A percentile compares a stretch with the other conserved stretches of the same genome.
Conservation (phyloP, 371 early-diverging fungal genomes). For the Catenaria anguillulae region DNA sequence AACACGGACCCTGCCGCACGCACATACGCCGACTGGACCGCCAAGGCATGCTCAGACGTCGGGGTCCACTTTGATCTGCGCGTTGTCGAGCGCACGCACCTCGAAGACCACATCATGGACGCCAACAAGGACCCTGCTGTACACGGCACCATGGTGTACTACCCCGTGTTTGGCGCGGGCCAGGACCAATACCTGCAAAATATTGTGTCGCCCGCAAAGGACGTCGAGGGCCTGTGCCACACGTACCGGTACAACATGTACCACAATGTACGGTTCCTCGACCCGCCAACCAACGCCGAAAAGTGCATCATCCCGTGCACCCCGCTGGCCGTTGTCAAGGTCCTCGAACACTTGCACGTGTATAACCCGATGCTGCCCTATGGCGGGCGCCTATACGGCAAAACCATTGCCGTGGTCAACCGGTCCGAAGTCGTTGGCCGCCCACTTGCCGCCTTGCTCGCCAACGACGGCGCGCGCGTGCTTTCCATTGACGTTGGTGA, state of each 20-base stretch:
- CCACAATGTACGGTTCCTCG: conserved; percentile 83
- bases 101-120: conserved; percentile 67
- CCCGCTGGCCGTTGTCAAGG: conserved; percentile 80
- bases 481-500: conserved; percentile 84
- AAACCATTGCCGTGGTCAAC: conserved; percentile 82
- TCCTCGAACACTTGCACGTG: conserved; percentile 75
- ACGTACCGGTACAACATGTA: conserved; percentile 87
- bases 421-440: conserved; percentile 93
- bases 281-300: conserved; percentile 47
- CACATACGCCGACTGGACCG: conserved; percentile 80
- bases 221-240: conserved; percentile 91
- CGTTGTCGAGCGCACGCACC: conserved; percentile 56
- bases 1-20: conserved; percentile 84
- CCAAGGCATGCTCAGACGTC: conserved; percentile 75
- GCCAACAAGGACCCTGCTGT: conserved; percentile 71
- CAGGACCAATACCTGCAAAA: conserved; percentile 89
- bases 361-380: conserved; percentile 78
- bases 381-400: conserved; percentile 89
- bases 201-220: conserved; percentile 70
- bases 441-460: conserved; percentile 89
- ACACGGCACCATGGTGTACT: conserved; percentile 90
- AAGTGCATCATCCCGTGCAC: conserved; percentile 95
- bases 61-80: conserved; percentile 84
- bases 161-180: conserved; percentile 83
- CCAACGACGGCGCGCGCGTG: conserved; percentile 94